These are phyloP conservation scores for Exophiala calicioides DNA, from an alignment of 2,329 filamentous ascomycete species.

Conservation along the genomic window DNA sequence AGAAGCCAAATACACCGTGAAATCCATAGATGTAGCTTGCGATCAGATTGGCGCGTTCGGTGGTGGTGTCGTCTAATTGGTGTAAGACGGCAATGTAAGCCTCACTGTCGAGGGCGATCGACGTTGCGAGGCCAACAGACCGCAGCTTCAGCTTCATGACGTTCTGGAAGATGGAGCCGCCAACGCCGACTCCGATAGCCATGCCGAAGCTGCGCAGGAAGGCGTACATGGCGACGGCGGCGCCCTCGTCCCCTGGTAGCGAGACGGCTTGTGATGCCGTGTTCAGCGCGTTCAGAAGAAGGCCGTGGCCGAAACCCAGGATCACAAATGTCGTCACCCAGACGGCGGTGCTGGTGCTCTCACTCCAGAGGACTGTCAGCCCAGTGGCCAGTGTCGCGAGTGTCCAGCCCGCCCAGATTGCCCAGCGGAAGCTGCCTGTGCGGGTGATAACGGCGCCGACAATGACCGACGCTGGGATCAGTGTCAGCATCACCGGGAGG, in stretches of 20 bases:
- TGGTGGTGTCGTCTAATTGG: neutral
- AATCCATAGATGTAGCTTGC: conserved; percentile 19
- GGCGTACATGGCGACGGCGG: conserved; percentile 42
- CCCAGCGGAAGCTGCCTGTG: conserved; percentile 42
- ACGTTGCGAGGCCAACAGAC: conserved; percentile 12
- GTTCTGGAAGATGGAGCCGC: conserved; percentile 45
- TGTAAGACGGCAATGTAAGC: conserved; percentile 15
- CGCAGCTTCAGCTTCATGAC: conserved; percentile 37
- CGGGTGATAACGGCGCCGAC: conserved; percentile 37
- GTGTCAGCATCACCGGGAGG: conserved; percentile 37
- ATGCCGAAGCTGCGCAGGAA: conserved; percentile 47
- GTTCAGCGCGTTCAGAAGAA: conserved; percentile 45
- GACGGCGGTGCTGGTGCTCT: conserved; percentile 36
- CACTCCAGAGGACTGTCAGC: conserved; percentile 40
- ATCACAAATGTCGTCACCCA: conserved; percentile 43
- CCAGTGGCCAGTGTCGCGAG: conserved; percentile 41
- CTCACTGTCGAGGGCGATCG: conserved; percentile 21
- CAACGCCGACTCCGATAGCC: conserved; percentile 46
- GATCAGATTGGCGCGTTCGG: conserved; percentile 7
- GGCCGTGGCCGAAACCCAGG: conserved; percentile 46
- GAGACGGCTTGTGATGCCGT: conserved; percentile 43
- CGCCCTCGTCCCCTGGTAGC: conserved; percentile 34
- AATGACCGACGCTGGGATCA: conserved; percentile 35
- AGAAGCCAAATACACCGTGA: conserved; percentile 22
- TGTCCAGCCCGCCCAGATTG: conserved; percentile 46